Conservation (phyloP, 805 yeast genomes). For the Candida awuae region DNA sequence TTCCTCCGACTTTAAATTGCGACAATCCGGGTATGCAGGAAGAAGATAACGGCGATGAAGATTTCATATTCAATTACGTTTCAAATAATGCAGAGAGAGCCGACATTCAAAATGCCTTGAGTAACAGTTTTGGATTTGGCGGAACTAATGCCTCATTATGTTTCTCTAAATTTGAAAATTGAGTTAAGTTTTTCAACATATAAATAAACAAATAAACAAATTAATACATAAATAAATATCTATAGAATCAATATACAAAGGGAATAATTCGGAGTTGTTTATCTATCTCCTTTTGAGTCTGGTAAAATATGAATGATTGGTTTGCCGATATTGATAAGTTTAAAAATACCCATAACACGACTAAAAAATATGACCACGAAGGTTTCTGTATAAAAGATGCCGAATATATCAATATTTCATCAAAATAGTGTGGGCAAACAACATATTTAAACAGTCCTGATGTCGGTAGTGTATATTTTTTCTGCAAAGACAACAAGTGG, state of each 20-base stretch:
- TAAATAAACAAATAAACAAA: too few species aligned
- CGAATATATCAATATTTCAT: conserved; percentile 52
- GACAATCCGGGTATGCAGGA: conserved; percentile 41
- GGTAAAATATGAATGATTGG: conserved; percentile 44
- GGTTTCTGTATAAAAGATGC: conserved; percentile 17
- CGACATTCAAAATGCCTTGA: conserved; percentile 50
- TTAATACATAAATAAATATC: too few species aligned
- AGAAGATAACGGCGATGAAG: conserved; percentile 32
- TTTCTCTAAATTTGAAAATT: conserved; percentile 30
- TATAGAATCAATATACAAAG: conserved; percentile 22
- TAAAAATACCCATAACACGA: conserved; percentile 32
- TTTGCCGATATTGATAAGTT: conserved; percentile 51
- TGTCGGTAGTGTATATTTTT: conserved; percentile 51
- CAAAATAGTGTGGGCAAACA: conserved; percentile 62
- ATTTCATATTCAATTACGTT: conserved; percentile 51
- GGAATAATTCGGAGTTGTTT: conserved; percentile 23
- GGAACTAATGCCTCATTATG: conserved; percentile 83
- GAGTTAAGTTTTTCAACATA: background rate
- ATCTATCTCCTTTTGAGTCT: conserved; percentile 12
- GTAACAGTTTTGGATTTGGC: conserved; percentile 96
- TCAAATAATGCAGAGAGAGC: conserved; percentile 34
- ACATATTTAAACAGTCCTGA: conserved; percentile 41
- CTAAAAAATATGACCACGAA: conserved; percentile 16
- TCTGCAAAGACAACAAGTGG: conserved; percentile 36
- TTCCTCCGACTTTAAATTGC: conserved; percentile 82